Base-by-base conservation (phyloP, 1,139 yeast genomes). In the Lodderomyces pseudojiufengensis region DNA sequence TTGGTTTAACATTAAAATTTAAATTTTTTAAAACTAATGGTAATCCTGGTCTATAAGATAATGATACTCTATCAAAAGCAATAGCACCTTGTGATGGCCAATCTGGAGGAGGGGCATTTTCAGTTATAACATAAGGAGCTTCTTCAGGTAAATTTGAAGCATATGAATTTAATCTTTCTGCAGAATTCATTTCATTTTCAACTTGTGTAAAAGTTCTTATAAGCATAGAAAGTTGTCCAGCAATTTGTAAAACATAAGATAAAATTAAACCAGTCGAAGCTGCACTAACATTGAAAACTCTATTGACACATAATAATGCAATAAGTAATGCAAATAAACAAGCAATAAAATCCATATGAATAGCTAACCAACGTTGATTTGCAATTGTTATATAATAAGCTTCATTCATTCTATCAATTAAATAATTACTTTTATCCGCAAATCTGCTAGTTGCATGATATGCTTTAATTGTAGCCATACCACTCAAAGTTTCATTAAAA, bases 11-110 rank as follows among this genome's bases (percentile, higher is more conserved):
- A 32, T 75, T 70, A 57, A 90, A 87, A 0, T 86, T 62, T 25
- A 90, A 94, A 46, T 82, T 74, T 54, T 87, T 85, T 51, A 92
- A 86, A 14, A 92, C 97, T 42, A 76, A 70, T n/a, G 97, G 97
- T 47, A 90, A 67, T 15, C 78, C 78, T 9, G 90, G 84, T 24
- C 96, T 92, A 55, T 88, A 88, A 7, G 81, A 67, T 70, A 88
- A 66, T 16, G 67, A 59, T 7, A 76, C 88, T 44, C 81, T 52
- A 2, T 71, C 55, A 51, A 87, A 84, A 13, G 51, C 59, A 35
- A 88, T 77, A 16, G 59, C 62, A 20, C 82, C 79, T 15, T 70
- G 35, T 8, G 45, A 41, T n/a, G 74, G 75, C 74, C 74, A 69
- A 8, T 53, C 46, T 5, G 72, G 70, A 6, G 71, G 65, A 7